Conservation (phyloP, 2,329 filamentous ascomycete species). For the Neurospora crassa region DNA sequence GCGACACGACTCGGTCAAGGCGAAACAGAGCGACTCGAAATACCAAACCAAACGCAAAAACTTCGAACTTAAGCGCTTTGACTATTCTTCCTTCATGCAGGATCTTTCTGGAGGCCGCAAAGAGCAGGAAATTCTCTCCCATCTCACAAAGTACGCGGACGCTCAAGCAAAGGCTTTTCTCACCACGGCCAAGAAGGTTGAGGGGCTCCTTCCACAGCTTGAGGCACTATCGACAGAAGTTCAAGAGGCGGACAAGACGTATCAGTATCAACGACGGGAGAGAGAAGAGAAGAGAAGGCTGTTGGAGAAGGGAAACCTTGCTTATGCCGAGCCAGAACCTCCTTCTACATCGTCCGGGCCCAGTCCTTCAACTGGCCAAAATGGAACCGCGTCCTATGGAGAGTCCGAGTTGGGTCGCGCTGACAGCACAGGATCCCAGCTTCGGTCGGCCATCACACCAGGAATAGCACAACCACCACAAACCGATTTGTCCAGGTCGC, state of each 20-base stretch:
- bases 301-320: conserved; percentile 76
- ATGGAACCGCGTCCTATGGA: conserved; percentile 34
- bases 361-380: conserved; percentile 16
- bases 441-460: conserved; percentile 26
- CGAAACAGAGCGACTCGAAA: conserved; percentile 97
- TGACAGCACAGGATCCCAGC: conserved; percentile 64
- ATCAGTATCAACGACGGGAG: conserved; percentile 89
- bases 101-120: conserved; percentile 98
- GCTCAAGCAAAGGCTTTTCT: conserved; percentile 79
- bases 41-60: conserved; percentile 90
- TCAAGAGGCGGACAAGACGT: conserved; percentile 90
- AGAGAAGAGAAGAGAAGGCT: conserved; percentile 87
- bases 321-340: conserved; percentile 61
- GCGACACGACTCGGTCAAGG: conserved; percentile 87
- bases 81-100: conserved; percentile 98
- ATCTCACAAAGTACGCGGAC: conserved; percentile 79
- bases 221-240: conserved; percentile 85
- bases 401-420: conserved; percentile 64
- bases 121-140: conserved; percentile 91
- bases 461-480: background rate
- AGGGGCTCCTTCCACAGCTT: conserved; percentile 76
- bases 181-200: conserved; percentile 75
- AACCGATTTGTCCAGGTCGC: conserved; percentile 45
- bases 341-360: conserved; percentile 26
- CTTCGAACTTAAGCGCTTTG: conserved; percentile 95